Conservation (phyloP, 2,329 filamentous ascomycete species). For the Pseudogymnoascus sp. region DNA sequence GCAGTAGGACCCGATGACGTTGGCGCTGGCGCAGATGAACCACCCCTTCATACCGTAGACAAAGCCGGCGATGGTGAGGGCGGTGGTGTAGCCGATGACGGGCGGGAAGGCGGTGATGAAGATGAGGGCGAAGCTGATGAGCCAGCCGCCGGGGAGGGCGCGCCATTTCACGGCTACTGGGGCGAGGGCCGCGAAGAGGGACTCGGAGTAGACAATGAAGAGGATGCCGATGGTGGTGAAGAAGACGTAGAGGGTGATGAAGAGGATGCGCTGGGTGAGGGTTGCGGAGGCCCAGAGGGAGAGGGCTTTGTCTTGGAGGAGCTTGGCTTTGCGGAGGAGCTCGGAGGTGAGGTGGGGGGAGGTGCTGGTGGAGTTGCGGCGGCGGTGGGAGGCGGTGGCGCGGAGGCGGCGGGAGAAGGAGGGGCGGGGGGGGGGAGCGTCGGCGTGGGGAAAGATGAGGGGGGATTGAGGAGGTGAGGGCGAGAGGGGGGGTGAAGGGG, state of each 20-base stretch:
- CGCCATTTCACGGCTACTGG: constrained; percentile 73
- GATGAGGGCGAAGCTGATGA: constrained; percentile 56
- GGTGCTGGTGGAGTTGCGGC: constrained; percentile 23
- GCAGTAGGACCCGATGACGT: constrained; percentile 65
- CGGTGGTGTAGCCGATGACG: constrained; percentile 60
- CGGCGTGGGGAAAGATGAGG: too few relatives aligned
- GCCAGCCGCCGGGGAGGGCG: constrained; percentile 59
- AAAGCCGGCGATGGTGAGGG: constrained; percentile 60
- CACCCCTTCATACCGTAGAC: constrained; percentile 66
- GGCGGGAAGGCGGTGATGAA: constrained; percentile 64
- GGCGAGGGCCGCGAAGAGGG: constrained; percentile 66
- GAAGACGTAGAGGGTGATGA: constrained; percentile 42
- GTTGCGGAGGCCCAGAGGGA: constrained; percentile 48
- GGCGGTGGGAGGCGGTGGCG: constrained; percentile 39
- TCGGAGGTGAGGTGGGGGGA: constrained; percentile 30
- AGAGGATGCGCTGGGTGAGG: constrained; percentile 52
- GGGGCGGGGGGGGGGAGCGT: too few relatives aligned
- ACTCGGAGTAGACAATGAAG: constrained; percentile 69
- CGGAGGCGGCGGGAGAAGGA: constrained; percentile 28
- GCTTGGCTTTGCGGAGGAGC: constrained; percentile 41
- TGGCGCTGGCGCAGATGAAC: constrained; percentile 65
- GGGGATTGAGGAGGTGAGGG: too few relatives aligned
- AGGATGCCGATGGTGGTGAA: constrained; percentile 48
- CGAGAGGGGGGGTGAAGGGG: constrained; percentile 32
- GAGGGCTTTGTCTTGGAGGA: constrained; percentile 40